Conservation (phyloP, 2,329 filamentous ascomycete species). For the Cladosporium sphaerospermum region DNA sequence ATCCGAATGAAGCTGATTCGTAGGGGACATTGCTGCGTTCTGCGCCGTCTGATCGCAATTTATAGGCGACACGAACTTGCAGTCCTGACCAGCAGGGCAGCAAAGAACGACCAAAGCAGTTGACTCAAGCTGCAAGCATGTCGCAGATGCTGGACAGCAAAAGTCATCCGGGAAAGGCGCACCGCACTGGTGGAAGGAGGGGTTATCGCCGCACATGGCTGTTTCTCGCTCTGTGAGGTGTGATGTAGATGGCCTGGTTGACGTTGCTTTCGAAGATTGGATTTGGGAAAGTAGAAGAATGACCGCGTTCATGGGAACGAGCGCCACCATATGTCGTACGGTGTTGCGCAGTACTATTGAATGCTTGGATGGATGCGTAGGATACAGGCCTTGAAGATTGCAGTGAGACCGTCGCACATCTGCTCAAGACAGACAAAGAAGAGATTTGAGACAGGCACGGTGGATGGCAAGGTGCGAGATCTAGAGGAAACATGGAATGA, state of each 20-base stretch:
- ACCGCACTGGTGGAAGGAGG: constrained; percentile 48
- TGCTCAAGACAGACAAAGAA: neutral
- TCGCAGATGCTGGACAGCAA: constrained; percentile 54
- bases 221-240: neutral
- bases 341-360: no score
- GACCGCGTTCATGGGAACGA: neutral
- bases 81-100: constrained; percentile 56
- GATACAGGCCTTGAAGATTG: no score
- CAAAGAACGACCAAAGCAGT: constrained; percentile 65
- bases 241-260: neutral
- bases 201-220: constrained; percentile 45
- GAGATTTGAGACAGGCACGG: neutral
- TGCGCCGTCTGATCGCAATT: constrained; percentile 58
- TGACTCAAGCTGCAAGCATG: constrained; percentile 52
- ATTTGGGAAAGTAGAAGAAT: no score
- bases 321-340: neutral
- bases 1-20: constrained; percentile 60
- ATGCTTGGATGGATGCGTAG: no score
- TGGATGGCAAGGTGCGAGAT: neutral
- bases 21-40: constrained; percentile 51
- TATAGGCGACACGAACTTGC: constrained; percentile 57
- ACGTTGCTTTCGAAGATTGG: no score
- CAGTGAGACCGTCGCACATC: neutral
- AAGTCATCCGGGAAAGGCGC: constrained; percentile 55
- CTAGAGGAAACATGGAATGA: neutral